phyloP scores from a whole-genome alignment of 768 basidiomycete species.

The Serendipita sp. region DNA sequence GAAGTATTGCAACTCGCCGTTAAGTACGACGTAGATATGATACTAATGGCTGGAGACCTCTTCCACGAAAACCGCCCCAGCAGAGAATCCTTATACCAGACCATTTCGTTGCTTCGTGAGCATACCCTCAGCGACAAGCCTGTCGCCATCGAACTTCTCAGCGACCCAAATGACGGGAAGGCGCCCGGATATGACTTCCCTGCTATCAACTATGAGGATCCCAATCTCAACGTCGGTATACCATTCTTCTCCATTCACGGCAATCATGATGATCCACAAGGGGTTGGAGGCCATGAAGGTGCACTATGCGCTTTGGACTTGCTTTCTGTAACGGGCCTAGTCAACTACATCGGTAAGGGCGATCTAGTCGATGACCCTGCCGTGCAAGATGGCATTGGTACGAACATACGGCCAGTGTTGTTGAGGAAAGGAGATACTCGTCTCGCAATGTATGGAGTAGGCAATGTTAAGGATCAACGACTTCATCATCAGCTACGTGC shows the following conservation, averaged over 20 bases:
- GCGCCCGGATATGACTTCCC: slow-evolving; percentile 85
- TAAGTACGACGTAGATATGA: slow-evolving; percentile 85
- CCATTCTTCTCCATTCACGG: slow-evolving; percentile 99
- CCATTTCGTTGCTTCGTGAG: slow-evolving; percentile 78
- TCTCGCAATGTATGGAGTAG: slow-evolving; percentile 89
- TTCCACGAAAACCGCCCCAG: slow-evolving; percentile 98
- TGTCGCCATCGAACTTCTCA: slow-evolving; percentile 78
- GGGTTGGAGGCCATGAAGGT: slow-evolving; percentile 77
- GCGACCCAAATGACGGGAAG: slow-evolving; percentile 84
- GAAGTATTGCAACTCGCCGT: slow-evolving; percentile 87
- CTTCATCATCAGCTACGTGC: slow-evolving; percentile 94
- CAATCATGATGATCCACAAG: slow-evolving; percentile 98
- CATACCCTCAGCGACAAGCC: slow-evolving; percentile 81
- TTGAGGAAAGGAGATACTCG: slow-evolving; percentile 73
- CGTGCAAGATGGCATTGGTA: slow-evolving; percentile 53
- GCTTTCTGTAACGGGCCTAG: slow-evolving; percentile 78
- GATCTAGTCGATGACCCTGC: slow-evolving; percentile 63
- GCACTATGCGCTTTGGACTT: slow-evolving; percentile 92
- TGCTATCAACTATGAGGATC: slow-evolving; percentile 92
- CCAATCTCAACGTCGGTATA: slow-evolving; percentile 87
- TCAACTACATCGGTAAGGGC: slow-evolving; percentile 97
- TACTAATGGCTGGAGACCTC: slow-evolving; percentile 87
- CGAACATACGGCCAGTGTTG: slow-evolving; percentile 79
- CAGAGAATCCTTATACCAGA: slow-evolving; percentile 75
- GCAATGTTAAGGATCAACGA: slow-evolving; percentile 89